Evolutionary conservation across 345 rosid species (phyloP).

Genomic region (Eucalyptus guilfoylei): DNA sequence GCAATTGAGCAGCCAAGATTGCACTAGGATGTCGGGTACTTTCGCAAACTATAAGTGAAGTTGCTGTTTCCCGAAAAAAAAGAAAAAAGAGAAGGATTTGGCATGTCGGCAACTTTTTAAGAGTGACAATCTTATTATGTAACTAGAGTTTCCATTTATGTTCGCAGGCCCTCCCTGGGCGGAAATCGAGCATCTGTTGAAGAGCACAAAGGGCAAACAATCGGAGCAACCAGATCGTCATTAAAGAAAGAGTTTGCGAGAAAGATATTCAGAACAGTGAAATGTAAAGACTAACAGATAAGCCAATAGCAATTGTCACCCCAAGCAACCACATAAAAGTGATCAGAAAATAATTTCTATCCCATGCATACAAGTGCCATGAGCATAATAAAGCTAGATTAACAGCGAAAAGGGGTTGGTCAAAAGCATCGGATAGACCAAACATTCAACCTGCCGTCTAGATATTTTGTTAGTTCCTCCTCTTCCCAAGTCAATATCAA

Average conservation of each 20-base stretch:
- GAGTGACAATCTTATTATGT: background rate
- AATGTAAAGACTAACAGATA: background rate
- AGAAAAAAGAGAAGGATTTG: background rate
- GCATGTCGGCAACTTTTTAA: background rate
- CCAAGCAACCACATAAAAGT: background rate
- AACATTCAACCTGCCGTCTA: constrained; percentile 56
- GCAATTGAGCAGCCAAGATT: background rate
- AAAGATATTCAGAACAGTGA: background rate
- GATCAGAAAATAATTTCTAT: background rate
- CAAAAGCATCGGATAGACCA: background rate
- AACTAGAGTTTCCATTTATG: background rate
- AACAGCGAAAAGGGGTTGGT: background rate
- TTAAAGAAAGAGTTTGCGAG: background rate
- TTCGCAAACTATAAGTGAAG: background rate
- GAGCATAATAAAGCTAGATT: background rate
- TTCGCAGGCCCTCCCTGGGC: background rate
- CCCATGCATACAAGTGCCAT: background rate
- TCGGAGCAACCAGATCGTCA: background rate
- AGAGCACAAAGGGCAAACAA: background rate
- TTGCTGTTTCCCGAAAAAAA: background rate
- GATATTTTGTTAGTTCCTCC: constrained; percentile 57
- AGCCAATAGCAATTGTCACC: background rate
- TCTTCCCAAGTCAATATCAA: constrained; percentile 77
- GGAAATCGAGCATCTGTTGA: background rate
- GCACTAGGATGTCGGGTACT: background rate